These are phyloP conservation scores for Hyphopichia buzzinii DNA, from an alignment of 1,139 yeast genomes.

Conservation along the genomic window DNA sequence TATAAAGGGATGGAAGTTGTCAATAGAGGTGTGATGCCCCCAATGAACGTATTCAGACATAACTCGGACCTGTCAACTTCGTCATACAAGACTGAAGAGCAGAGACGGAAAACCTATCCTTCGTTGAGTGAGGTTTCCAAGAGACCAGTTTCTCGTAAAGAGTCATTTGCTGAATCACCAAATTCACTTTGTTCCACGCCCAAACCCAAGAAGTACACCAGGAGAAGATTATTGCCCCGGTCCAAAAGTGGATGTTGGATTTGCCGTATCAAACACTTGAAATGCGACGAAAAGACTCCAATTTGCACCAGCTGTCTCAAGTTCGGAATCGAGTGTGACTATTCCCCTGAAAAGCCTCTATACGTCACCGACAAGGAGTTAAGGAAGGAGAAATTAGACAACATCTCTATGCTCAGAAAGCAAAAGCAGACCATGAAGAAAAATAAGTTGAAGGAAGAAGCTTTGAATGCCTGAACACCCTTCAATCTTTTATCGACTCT, in stretches of 20 bases:
- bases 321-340: conserved; percentile 47
- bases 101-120: conserved; percentile 15
- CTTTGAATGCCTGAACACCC: not conserved
- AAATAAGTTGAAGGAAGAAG: conserved; percentile 2
- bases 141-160: conserved; percentile 12
- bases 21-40: conserved; percentile 11
- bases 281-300: conserved; percentile 45
- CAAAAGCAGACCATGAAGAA: conserved; percentile 18
- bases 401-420: conserved; percentile 32
- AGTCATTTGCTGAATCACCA: conserved; percentile 2
- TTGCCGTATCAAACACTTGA: conserved; percentile 49
- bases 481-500: too few species aligned
- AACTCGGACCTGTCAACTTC: conserved; percentile 22
- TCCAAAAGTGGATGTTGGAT: conserved; percentile 51
- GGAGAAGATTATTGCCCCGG: conserved; percentile 42
- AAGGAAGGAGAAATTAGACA: conserved; percentile 33
- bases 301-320: conserved; percentile 37
- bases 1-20: conserved; percentile 17
- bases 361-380: conserved; percentile 40
- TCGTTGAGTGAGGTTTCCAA: conserved; percentile 15
- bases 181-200: conserved; percentile 4
- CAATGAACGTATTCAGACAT: conserved; percentile 27
- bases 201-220: conserved; percentile 36
- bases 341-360: conserved; percentile 39
- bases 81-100: conserved; percentile 10